Evolutionary conservation across 2,329 filamentous ascomycete species (phyloP).

Genomic region (Neopestalotiopsis sp.): DNA sequence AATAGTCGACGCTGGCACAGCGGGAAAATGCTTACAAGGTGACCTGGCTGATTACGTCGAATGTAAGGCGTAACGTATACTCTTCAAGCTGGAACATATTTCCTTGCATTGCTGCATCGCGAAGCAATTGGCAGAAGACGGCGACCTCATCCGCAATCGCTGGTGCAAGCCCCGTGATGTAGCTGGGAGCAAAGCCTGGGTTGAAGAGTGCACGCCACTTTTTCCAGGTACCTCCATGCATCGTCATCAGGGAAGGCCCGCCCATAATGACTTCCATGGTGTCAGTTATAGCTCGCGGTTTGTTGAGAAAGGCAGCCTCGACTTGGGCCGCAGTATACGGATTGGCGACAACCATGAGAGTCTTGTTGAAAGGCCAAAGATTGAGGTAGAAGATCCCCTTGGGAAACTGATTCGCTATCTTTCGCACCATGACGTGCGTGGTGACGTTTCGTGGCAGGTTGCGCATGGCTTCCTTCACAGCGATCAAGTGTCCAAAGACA

Average conservation of each 20-base stretch:
- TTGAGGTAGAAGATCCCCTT: conserved; percentile 13
- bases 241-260: conserved; percentile 10
- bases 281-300: background rate
- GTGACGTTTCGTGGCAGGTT: background rate
- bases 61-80: conserved; percentile 28
- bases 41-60: conserved; percentile 29
- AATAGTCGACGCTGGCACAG: background rate
- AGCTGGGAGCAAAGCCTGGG: conserved; percentile 10
- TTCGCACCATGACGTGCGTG: background rate
- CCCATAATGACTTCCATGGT: background rate
- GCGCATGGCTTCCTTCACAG: background rate
- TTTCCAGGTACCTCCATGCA: conserved; percentile 10
- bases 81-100: conserved; percentile 30
- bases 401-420: background rate
- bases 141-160: conserved; percentile 11
- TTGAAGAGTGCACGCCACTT: conserved; percentile 12
- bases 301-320: background rate
- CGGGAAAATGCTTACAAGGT: conserved; percentile 22
- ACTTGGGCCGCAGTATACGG: background rate
- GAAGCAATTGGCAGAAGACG: background rate
- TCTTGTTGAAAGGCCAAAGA: conserved; percentile 12
- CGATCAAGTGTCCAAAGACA: background rate
- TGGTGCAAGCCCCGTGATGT: conserved; percentile 9
- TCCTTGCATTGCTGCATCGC: background rate
- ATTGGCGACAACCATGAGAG: conserved; percentile 3